Base-by-base conservation (phyloP, 139 green algal species). In the Klebsormidium nitens region DNA sequence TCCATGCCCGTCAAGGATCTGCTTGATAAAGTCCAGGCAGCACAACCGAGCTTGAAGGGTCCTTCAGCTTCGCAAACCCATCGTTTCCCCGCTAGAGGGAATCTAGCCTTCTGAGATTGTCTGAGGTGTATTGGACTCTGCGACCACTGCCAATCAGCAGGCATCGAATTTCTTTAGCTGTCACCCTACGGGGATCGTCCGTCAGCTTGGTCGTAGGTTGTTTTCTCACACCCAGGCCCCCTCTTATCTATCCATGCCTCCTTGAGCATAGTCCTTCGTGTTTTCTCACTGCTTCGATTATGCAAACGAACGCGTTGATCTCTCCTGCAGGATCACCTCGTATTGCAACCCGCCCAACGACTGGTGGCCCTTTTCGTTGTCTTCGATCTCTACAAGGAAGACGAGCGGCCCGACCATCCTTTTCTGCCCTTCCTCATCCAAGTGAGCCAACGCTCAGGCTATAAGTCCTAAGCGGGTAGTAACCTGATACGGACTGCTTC, bases 351-450 rank as follows among this genome's bases (percentile, higher is more conserved):
- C 28, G 31, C 42, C 3, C 64, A 77, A n/a, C 69, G 69, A 23
- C 34, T 77, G 37, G 65, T 48, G 2, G 62, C 64, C n/a, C 39
- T 71, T 3, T 77, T 66, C 65, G 39, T 77, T 17, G 11, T 77
- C 5, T 68, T 59, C 64, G 42, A 75, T 11, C 19, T 75, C n/a
- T 75, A 76, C 37, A 19, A n/a, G 26, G 46, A 36, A 38, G 69
- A 77, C 5, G 28, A 37, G 40, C 69, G 4, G 5, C n/a, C 50
- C 28, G 31, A 23, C 34, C 77, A 75, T 23, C 69, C 69, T 2
- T 77, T 77, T 23, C n/a, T 77, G 26, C 23, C 62, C 3, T 52
- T 77, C 42, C 63, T 77, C 14, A 47, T 77, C 39, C 65, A 77
- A 28, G 69, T 73, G 47, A 28, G 61, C 40, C 23, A 5, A 31